Evolutionary conservation across 1,284 basidiomycete genomes (phyloP).

Genomic region (Apiotrichum mycotoxinovorans): DNA sequence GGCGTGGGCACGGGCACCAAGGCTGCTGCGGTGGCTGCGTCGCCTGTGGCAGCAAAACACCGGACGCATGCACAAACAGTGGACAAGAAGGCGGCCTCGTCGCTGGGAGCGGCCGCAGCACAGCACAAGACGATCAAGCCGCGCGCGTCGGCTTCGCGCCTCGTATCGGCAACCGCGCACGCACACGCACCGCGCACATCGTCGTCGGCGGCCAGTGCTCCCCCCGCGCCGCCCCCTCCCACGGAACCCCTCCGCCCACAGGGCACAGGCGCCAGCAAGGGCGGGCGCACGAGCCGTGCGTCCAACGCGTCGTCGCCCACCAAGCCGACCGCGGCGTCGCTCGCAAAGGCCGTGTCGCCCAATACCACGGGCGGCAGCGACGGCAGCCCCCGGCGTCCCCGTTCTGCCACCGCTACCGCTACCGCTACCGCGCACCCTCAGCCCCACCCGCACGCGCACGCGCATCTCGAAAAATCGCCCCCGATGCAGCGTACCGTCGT

Average conservation of each 20-base stretch:
- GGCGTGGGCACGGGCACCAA: too few relatives aligned
- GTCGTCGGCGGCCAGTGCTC: background rate
- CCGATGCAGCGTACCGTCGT: background rate
- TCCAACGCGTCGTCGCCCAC: background rate
- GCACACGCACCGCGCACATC: background rate
- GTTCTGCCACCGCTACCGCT: background rate
- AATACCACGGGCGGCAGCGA: background rate
- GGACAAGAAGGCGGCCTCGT: background rate
- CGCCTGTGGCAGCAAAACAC: background rate
- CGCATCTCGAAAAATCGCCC: background rate
- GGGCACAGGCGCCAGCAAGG: background rate
- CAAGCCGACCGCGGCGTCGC: conserved; percentile 13
- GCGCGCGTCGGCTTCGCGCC: background rate
- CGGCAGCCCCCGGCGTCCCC: background rate
- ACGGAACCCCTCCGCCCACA: background rate
- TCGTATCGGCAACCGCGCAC: background rate
- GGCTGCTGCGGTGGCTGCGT: background rate
- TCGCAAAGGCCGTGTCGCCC: conserved; percentile 7
- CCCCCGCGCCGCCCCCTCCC: background rate
- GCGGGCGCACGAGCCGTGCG: background rate
- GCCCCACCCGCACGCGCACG: background rate
- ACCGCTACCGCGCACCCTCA: background rate
- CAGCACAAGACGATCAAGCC: background rate
- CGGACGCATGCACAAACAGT: background rate
- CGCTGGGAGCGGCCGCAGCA: too few relatives aligned